Conservation (phyloP, 495 filamentous ascomycete species). For the Penicillium malachiteum region DNA sequence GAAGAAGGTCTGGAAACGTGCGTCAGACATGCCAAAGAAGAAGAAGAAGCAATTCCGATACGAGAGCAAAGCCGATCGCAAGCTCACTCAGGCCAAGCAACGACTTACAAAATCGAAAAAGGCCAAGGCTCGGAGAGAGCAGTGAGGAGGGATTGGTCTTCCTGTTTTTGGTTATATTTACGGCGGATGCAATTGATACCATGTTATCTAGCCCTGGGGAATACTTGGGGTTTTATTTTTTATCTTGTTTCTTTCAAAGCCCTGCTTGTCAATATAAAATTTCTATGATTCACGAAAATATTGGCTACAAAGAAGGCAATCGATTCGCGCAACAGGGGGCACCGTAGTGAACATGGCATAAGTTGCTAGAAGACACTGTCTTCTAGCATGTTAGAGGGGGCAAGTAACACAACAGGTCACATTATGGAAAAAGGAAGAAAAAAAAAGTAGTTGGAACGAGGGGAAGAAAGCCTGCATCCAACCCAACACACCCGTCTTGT, state of each 20-base stretch:
- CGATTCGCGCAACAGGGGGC: slow-evolving; percentile 13
- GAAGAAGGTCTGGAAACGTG: slow-evolving; percentile 48
- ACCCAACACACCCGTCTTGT: slow-evolving; percentile 15
- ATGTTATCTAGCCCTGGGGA: slow-evolving; percentile 6
- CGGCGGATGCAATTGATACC: slow-evolving; percentile 6
- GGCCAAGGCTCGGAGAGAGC: slow-evolving; percentile 43
- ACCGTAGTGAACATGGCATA: slow-evolving; percentile 22
- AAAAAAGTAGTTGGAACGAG: slow-evolving; percentile 21
- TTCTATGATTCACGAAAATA: slow-evolving; percentile 19
- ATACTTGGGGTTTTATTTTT: neutral
- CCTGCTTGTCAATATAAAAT: slow-evolving; percentile 9
- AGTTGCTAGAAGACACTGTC: slow-evolving; percentile 22
- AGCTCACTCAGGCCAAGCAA: slow-evolving; percentile 64
- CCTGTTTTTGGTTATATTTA: neutral
- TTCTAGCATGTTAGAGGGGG: slow-evolving; percentile 24
- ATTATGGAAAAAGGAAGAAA: slow-evolving; percentile 19
- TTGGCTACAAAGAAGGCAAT: slow-evolving; percentile 12
- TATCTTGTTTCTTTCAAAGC: slow-evolving; percentile 1
- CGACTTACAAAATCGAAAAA: slow-evolving; percentile 56
- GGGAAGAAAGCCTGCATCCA: slow-evolving; percentile 31
- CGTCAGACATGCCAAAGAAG: slow-evolving; percentile 59
- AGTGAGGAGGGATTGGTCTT: slow-evolving; percentile 16
- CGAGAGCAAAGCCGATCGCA: slow-evolving; percentile 79
- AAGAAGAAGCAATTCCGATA: slow-evolving; percentile 93
- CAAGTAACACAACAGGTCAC: slow-evolving; percentile 25